Conservation (phyloP, 164 flowering plant species). For the Nymphaea colorata region DNA sequence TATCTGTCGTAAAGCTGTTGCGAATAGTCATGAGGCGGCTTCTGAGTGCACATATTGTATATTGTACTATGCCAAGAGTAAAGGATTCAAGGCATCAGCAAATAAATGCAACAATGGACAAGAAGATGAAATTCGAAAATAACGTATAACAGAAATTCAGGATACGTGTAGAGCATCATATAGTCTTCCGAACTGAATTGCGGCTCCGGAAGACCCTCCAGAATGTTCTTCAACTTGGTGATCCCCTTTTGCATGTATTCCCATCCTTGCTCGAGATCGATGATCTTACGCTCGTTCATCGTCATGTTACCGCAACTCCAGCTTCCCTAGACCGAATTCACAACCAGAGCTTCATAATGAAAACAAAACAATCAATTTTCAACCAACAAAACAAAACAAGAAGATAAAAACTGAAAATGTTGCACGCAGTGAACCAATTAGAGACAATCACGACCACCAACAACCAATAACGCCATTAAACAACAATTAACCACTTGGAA, state of each 20-base stretch:
- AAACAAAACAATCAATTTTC: no score
- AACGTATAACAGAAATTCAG: slow-evolving; percentile 1
- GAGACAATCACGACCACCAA: no score
- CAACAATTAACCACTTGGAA: no score
- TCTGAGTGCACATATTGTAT: slow-evolving; percentile 89
- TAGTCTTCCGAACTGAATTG: slow-evolving; percentile 72
- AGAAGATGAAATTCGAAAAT: neutral
- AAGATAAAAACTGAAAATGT: no score
- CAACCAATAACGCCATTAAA: no score
- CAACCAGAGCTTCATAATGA: no score
- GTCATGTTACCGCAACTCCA: slow-evolving; percentile 11
- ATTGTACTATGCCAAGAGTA: slow-evolving; percentile 45
- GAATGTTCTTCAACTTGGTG: slow-evolving; percentile 66
- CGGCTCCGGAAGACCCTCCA: slow-evolving; percentile 59
- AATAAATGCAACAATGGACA: neutral
- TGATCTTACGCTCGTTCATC: slow-evolving; percentile 44
- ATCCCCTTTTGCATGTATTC: slow-evolving; percentile 72
- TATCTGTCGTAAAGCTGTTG: slow-evolving; percentile 82
- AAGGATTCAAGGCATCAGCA: slow-evolving; percentile 1
- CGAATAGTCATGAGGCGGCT: slow-evolving; percentile 85
- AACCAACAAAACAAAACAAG: no score
- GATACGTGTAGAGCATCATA: slow-evolving; percentile 87
- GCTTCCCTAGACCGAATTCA: no score
- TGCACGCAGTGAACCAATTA: no score
- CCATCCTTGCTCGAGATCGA: slow-evolving; percentile 87